Percentiles rank a stretch among this genome's conserved stretches.
Conservation (phyloP, 306 rosid genomes). For the Glycyrrhiza uralensis region DNA sequence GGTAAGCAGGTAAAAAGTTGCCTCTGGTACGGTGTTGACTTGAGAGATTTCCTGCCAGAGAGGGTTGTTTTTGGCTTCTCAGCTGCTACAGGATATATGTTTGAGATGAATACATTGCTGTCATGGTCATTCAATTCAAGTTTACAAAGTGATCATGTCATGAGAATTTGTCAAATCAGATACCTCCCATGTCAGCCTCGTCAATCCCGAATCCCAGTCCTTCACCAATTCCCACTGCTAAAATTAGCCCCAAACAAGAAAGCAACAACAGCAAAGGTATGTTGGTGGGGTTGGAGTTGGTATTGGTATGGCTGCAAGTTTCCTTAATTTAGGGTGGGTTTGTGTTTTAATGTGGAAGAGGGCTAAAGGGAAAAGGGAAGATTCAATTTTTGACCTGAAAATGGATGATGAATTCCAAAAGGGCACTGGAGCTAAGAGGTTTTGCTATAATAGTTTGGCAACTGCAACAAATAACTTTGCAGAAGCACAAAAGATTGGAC, state of each 20-base stretch:
- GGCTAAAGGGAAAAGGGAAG: neutral
- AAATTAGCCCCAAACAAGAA: neutral
- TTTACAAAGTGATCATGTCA: neutral
- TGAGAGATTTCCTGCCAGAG: neutral
- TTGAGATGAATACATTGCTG: neutral
- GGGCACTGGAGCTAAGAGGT: conserved; percentile 2
- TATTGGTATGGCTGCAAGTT: neutral
- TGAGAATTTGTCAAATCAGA: neutral
- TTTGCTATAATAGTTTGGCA: neutral
- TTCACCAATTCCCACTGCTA: neutral
- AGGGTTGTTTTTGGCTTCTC: conserved; percentile 9
- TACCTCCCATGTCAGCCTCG: neutral
- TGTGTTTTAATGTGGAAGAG: neutral
- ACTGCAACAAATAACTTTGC: neutral
- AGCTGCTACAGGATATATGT: conserved; percentile 1
- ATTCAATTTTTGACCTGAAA: neutral
- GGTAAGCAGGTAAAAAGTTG: neutral
- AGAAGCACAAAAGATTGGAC: neutral
- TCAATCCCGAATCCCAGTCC: neutral
- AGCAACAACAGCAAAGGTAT: neutral
- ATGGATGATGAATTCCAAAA: conserved; percentile 10
- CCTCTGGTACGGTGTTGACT: neutral
- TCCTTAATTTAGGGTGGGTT: neutral
- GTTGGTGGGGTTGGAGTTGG: neutral
- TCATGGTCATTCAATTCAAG: conserved; percentile 8